These are phyloP conservation scores for Backusella macrospora DNA, from an alignment of 192 early-diverging fungal genomes.

Conservation along the genomic window DNA sequence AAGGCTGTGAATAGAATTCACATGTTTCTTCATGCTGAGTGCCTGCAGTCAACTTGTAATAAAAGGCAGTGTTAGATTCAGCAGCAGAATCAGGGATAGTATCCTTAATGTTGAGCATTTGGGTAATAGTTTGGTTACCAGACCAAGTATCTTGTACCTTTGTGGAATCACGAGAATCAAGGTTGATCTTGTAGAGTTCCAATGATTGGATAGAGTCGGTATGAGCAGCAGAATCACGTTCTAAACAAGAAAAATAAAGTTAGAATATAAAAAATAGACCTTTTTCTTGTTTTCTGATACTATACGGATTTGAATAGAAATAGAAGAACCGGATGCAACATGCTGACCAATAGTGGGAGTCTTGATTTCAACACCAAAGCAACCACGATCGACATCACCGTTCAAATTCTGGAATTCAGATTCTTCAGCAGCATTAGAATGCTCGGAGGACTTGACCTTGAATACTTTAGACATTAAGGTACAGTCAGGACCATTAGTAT, in stretches of 20 bases:
- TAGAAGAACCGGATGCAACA: not conserved
- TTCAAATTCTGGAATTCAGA: conserved; percentile 21
- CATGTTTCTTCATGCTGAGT: conserved; percentile 39
- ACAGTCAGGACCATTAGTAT: conserved; percentile 37
- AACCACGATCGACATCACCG: conserved; percentile 35
- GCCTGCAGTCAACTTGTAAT: conserved; percentile 33
- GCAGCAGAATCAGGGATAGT: conserved; percentile 23
- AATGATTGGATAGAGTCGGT: conserved; percentile 27
- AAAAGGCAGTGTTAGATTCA: conserved; percentile 22
- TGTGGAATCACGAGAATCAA: conserved; percentile 24
- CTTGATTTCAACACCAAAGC: conserved; percentile 35
- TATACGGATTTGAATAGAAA: conserved; percentile 28
- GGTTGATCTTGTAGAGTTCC: conserved; percentile 28
- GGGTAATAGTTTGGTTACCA: conserved; percentile 26
- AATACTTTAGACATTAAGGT: conserved; percentile 44
- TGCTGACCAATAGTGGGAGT: conserved; percentile 24
- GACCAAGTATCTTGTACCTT: conserved; percentile 33
- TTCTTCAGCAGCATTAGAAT: conserved; percentile 33
- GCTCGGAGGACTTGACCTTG: conserved; percentile 22
- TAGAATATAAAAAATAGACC: not conserved
- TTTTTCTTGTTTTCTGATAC: not conserved
- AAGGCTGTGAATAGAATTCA: conserved; percentile 41
- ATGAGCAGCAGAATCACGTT: conserved; percentile 41
- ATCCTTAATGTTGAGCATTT: conserved; percentile 40
- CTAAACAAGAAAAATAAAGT: not conserved